Evolutionary conservation across 2,329 filamentous ascomycete genomes (phyloP).

Genomic region (Stachybotrys echinatus): DNA sequence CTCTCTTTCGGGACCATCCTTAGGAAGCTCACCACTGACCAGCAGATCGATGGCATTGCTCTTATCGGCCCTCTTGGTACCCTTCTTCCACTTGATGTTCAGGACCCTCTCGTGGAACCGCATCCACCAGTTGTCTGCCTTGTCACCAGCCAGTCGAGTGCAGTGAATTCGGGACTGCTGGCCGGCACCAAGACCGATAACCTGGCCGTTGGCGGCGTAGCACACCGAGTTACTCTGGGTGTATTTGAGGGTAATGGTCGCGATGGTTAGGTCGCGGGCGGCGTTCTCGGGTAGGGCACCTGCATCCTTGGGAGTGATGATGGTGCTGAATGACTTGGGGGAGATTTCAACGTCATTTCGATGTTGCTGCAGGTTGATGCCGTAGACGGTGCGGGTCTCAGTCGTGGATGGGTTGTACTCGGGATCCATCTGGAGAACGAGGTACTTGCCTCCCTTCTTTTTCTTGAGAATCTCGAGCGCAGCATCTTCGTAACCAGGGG

Average conservation of each 20-base stretch:
- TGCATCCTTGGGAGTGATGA: slow-evolving; percentile 81
- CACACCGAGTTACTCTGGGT: slow-evolving; percentile 99
- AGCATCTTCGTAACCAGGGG: slow-evolving; percentile 77
- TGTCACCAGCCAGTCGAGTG: slow-evolving; percentile 93
- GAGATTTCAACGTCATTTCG: slow-evolving; percentile 89
- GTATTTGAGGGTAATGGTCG: slow-evolving; percentile 96
- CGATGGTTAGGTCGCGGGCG: slow-evolving; percentile 84
- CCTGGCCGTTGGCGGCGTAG: slow-evolving; percentile 90
- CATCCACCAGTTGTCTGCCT: slow-evolving; percentile 99
- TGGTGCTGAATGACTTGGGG: slow-evolving; percentile 76
- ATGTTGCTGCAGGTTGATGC: slow-evolving; percentile 80
- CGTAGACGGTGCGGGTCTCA: slow-evolving; percentile 86
- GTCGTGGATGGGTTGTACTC: slow-evolving; percentile 74
- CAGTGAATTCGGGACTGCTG: slow-evolving; percentile 99
- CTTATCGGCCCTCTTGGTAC: slow-evolving; percentile 94
- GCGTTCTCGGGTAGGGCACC: slow-evolving; percentile 71
- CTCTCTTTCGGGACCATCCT: slow-evolving; percentile 75
- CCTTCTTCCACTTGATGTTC: slow-evolving; percentile 92
- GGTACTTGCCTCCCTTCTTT: slow-evolving; percentile 98
- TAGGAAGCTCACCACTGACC: slow-evolving; percentile 84
- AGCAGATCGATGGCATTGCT: slow-evolving; percentile 96
- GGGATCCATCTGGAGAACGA: slow-evolving; percentile 91
- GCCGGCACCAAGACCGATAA: slow-evolving; percentile 89
- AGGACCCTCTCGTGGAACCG: slow-evolving; percentile 91
- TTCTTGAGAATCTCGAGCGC: slow-evolving; percentile 89